Conservation (phyloP, 495 filamentous ascomycete genomes). For the Penicillium longicatenatum region DNA sequence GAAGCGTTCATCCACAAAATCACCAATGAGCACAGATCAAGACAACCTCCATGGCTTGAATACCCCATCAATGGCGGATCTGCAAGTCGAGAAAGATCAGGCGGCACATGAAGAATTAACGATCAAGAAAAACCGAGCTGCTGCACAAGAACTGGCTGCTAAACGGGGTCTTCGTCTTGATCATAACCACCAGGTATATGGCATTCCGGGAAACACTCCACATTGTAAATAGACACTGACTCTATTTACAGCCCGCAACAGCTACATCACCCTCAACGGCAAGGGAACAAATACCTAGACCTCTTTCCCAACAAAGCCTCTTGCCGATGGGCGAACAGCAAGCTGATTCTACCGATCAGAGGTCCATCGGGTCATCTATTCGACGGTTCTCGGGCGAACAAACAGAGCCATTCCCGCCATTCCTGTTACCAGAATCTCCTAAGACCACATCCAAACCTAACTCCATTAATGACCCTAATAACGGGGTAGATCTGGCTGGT, state of each 20-base stretch:
- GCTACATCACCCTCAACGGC: conserved; percentile 8
- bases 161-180: conserved; percentile 60
- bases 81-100: conserved; percentile 76
- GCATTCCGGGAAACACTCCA: background rate
- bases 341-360: background rate
- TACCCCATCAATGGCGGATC: conserved; percentile 64
- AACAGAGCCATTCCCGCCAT: conserved; percentile 42
- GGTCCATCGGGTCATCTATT: conserved; percentile 20
- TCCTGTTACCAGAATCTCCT: conserved; percentile 20
- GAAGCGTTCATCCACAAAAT: conserved; percentile 30
- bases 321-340: conserved; percentile 4
- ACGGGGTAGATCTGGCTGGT: background rate
- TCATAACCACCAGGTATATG: conserved; percentile 16
- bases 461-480: conserved; percentile 8
- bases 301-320: conserved; percentile 11
- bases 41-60: conserved; percentile 31
- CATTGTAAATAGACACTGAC: conserved; percentile 8
- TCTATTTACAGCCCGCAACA: conserved; percentile 11
- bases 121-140: conserved; percentile 67
- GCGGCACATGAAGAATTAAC: conserved; percentile 70
- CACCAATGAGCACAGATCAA: conserved; percentile 25
- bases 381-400: conserved; percentile 24
- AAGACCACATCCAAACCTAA: conserved; percentile 12
- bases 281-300: conserved; percentile 14
- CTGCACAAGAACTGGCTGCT: conserved; percentile 70